These are phyloP conservation scores for Senna siamea DNA, from an alignment of 306 rosid genomes.

Conservation along the genomic window DNA sequence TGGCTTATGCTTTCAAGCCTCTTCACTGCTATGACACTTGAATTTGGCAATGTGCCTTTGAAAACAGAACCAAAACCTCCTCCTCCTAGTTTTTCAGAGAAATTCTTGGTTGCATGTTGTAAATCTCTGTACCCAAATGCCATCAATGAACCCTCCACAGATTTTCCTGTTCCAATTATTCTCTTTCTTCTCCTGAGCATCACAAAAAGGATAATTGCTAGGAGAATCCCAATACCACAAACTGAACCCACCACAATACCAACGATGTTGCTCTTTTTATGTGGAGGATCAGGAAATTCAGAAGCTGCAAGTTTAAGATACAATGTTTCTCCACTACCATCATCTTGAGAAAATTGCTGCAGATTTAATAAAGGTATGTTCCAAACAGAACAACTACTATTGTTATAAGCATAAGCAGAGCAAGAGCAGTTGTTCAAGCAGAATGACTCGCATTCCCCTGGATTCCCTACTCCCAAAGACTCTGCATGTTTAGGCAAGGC, in stretches of 20 bases:
- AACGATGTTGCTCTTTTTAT: constrained; percentile 44
- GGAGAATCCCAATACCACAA: constrained; percentile 41
- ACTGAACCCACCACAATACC: constrained; percentile 56
- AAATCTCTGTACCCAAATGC: constrained; percentile 78
- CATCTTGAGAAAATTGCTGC: constrained; percentile 52
- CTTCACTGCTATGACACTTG: constrained; percentile 79
- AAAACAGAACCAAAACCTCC: constrained; percentile 95
- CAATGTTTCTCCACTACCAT: constrained; percentile 45
- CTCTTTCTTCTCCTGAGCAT: constrained; percentile 49
- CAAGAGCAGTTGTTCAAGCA: constrained; percentile 63
- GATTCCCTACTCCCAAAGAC: constrained; percentile 36
- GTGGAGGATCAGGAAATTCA: constrained; percentile 51
- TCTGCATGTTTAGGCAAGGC: constrained; percentile 40
- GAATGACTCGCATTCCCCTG: constrained; percentile 48
- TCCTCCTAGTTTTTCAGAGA: constrained; percentile 85
- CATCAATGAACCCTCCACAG: constrained; percentile 70
- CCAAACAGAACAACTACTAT: constrained; percentile 60
- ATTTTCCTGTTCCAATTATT: constrained; percentile 44
- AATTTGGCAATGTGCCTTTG: constrained; percentile 76
- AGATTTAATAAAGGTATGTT: constrained; percentile 56
- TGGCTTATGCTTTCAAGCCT: constrained; percentile 81
- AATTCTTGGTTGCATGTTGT: constrained; percentile 82
- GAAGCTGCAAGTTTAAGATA: constrained; percentile 76
- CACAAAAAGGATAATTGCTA: constrained; percentile 46
- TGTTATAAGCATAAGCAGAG: constrained; percentile 59